These are phyloP conservation scores for Aeschynomene evenia DNA, from an alignment of 306 rosid species.

Conservation along the genomic window DNA sequence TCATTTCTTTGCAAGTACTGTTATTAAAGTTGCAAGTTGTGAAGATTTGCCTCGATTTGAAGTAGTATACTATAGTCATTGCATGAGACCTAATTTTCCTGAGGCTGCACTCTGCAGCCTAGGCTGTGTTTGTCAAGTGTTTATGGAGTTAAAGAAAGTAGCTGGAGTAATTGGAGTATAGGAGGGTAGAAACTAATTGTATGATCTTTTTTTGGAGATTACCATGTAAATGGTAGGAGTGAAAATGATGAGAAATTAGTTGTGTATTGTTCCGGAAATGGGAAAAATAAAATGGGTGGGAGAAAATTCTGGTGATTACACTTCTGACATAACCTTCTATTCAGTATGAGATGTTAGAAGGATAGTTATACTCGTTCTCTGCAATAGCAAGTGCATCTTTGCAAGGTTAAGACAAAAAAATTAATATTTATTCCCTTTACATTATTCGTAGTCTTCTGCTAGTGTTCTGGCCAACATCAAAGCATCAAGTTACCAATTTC, in stretches of 20 bases:
- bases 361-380: neutral
- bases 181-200: neutral
- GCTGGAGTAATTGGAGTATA: neutral
- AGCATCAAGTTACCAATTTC: neutral
- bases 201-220: slow-evolving; percentile 7
- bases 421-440: neutral
- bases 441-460: neutral
- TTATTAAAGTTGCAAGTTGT: neutral
- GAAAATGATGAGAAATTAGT: neutral
- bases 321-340: neutral
- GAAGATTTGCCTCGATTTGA: neutral
- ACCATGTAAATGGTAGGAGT: neutral
- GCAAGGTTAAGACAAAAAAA: neutral
- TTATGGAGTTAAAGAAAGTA: neutral
- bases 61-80: neutral
- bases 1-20: neutral
- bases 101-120: neutral
- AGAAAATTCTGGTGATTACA: slow-evolving; percentile 6
- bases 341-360: neutral
- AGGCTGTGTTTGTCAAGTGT: slow-evolving; percentile 1
- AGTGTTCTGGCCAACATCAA: neutral
- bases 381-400: neutral
- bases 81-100: neutral
- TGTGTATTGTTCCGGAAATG: slow-evolving; percentile 1
- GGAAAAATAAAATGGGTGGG: neutral